Base-by-base conservation (phyloP, 495 filamentous ascomycete species). In the Talaromyces stipitatus region DNA sequence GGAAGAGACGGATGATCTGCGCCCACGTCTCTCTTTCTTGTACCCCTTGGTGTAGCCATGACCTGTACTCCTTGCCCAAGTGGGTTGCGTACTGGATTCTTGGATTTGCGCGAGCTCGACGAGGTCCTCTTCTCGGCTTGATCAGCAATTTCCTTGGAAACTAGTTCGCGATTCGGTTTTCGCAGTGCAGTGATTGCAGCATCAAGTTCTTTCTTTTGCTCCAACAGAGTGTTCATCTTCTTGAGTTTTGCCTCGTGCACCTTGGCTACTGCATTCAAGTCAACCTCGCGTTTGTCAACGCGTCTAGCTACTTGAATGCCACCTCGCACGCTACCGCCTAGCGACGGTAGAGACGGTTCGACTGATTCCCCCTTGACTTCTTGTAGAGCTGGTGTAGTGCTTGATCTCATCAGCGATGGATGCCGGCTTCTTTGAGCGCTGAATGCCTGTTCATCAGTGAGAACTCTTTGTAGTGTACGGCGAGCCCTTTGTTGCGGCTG, bases 161-260 rank as follows among this genome's bases (percentile, higher is more conserved):
- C 90, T 41, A 92, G 74, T 5, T 85, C 79, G 55, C 94, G 80
- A 64, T 97, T 96, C 4, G 94, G 94, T 68, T 86, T 95, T 62
- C 91, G 89, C 26, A 97, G 74, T 1, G 88, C 78, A 10, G 81
- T 74, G 57, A 97, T 97, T 11, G 92, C 94, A 30, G 87, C 84
- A 62, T 87, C 83, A 24, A 97, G 75, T 64, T 96, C 89, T 57
- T 85, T 85, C 57, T 95, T 86, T 48, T 79, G 76, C 18, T 82
- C 75, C 10, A 71, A 66, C 5, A 95, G 74, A 41, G 82, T 78
- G 20, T 89, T 86, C 60, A 90, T 86, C 68, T 89, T 88, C 61
- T 80, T 84, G 47, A 85, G 68, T 68, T 87, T 96, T 12, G 77
- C 71, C 61, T 88, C 84, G 22, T 78, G 77, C 24, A 79, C 77